A percentile compares a stretch with the other conserved stretches of the same genome.
phyloP scores from a whole-genome alignment of 805 yeast genomes.

The Starmera amethionina region DNA sequence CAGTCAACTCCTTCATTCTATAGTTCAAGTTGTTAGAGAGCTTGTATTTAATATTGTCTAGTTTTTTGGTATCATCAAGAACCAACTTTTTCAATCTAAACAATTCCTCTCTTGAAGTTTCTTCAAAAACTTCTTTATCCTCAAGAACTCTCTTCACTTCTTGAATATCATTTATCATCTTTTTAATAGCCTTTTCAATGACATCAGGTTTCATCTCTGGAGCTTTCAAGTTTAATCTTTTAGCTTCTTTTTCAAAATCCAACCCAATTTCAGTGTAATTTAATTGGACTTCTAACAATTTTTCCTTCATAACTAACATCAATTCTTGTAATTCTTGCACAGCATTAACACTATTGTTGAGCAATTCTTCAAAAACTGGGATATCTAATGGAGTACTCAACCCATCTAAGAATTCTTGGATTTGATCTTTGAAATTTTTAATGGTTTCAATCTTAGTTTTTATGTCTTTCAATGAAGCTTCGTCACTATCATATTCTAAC shows the following conservation, averaged over 20 bases:
- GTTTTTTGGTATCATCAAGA: conserved; percentile 10
- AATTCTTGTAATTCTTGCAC: conserved; percentile 33
- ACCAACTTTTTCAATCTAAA: conserved; percentile 21
- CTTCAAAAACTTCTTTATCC: conserved; percentile 9
- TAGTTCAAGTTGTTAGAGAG: conserved; percentile 17
- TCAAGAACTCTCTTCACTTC: conserved; percentile 18
- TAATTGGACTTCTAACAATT: conserved; percentile 30
- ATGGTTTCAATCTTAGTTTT: conserved; percentile 20
- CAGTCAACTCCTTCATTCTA: conserved; percentile 21
- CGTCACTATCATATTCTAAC: conserved; percentile 66
- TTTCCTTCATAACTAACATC: conserved; percentile 35
- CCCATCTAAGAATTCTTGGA: conserved; percentile 31
- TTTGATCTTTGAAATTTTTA: conserved; percentile 18
- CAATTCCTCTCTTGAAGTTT: conserved; percentile 19
- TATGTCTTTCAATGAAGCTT: conserved; percentile 31
- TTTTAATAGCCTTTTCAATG: conserved; percentile 17
- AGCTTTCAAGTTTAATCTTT: conserved; percentile 26
- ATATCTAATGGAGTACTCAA: conserved; percentile 36
- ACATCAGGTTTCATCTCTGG: conserved; percentile 19
- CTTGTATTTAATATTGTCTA: conserved; percentile 8
- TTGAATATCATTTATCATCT: conserved; percentile 19
- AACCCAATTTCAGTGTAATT: conserved; percentile 35
- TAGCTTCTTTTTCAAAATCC: conserved; percentile 43
- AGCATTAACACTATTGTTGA: conserved; percentile 31
- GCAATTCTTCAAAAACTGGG: conserved; percentile 33